Conservation (phyloP, 768 basidiomycete genomes). For the Pholiota microspora region DNA sequence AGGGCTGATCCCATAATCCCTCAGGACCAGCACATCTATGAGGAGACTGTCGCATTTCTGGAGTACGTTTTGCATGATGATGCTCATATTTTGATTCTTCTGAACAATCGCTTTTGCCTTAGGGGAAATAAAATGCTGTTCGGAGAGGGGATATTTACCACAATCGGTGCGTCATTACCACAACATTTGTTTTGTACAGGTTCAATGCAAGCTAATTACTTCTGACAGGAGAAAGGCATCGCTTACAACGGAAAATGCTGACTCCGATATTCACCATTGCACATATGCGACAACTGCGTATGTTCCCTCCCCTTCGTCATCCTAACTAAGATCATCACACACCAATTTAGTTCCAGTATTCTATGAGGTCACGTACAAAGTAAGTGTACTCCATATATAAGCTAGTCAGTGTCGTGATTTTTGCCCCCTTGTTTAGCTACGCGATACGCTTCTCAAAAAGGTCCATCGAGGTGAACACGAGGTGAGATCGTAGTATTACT, state of each 20-base stretch:
- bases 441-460: conserved; percentile 23
- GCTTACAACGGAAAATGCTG: conserved; percentile 41
- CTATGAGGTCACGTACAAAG: conserved; percentile 29
- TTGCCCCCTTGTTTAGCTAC: conserved; percentile 20
- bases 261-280: conserved; percentile 42
- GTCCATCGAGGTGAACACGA: conserved; percentile 29
- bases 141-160: not conserved
- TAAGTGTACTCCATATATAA: conserved; percentile 3
- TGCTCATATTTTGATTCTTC: not conserved
- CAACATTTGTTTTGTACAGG: not conserved
- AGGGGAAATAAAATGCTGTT: not conserved
- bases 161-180: not conserved
- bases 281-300: conserved; percentile 36
- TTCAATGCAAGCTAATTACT: too few species aligned
- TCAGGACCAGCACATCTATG: conserved; percentile 31
- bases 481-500: conserved; percentile 13
- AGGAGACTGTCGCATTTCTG: conserved; percentile 26
- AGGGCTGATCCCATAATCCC: not conserved
- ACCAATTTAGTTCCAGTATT: conserved; percentile 31
- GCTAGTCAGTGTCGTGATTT: not conserved
- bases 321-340: not conserved
- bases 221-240: conserved; percentile 37
- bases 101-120: not conserved
- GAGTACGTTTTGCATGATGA: conserved; percentile 19
- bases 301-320: not conserved